These are phyloP conservation scores for Phycomyces blakesleeanus DNA, from an alignment of 192 early-diverging fungal genomes.

Conservation along the genomic window DNA sequence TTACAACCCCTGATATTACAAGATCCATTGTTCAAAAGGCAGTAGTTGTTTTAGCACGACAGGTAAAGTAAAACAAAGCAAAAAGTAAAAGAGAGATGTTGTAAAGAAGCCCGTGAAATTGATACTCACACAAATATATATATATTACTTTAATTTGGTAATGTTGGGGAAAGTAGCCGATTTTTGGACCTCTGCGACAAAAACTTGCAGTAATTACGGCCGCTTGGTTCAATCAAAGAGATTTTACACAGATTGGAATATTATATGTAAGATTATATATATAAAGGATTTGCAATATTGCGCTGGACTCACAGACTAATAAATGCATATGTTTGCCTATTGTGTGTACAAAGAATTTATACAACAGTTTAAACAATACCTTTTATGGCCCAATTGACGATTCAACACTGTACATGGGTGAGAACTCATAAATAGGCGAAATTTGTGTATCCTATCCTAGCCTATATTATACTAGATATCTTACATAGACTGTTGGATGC, in stretches of 20 bases:
- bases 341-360: no score
- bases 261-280: slow-evolving; percentile 48
- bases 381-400: slow-evolving; percentile 58
- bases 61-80: slow-evolving; percentile 29
- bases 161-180: slow-evolving; percentile 41
- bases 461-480: no score
- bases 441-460: not conserved
- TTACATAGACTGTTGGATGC: no score
- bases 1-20: slow-evolving; percentile 73
- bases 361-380: slow-evolving; percentile 51
- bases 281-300: not conserved
- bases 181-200: slow-evolving; percentile 66
- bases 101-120: no score
- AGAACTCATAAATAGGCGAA: not conserved
- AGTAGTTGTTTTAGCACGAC: slow-evolving; percentile 68
- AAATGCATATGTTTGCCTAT: no score
- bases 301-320: no score
- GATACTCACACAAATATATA: not conserved
- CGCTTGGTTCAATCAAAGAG: slow-evolving; percentile 74
- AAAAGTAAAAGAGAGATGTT: no score
- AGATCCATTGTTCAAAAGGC: slow-evolving; percentile 79
- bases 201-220: slow-evolving; percentile 75
- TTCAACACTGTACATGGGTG: slow-evolving; percentile 66
- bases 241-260: slow-evolving; percentile 78
- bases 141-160: not conserved